Base-by-base conservation (phyloP, 495 filamentous ascomycete species). In the Cercophora samala region DNA sequence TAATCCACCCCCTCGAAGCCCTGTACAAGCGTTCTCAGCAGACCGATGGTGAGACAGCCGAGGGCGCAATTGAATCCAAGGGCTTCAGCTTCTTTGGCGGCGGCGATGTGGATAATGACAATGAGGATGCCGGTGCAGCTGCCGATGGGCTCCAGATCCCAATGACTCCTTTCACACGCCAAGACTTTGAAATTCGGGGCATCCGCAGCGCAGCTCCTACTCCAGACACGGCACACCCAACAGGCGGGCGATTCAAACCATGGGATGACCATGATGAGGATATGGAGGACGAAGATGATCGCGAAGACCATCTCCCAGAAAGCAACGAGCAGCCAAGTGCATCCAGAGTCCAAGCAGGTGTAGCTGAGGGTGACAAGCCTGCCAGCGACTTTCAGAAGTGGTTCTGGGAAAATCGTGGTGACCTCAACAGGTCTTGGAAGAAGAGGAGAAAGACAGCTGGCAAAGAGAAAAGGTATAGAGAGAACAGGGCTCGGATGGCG, bases 341-440 rank as follows among this genome's bases (percentile, higher is more conserved):
- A 1, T 42, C 58, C 8, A 29, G n/a, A 5, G 17, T 18, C 0
- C 64, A 56, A 21, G 76, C 73, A 5, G 80, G 75, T 62, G 70
- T 64, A 4, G 66, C 25, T 21, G 37, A 68, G 58, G 72, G 74
- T 19, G 79, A 70, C 18, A 73, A 71, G 9, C 53, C 77, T 2
- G 75, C 79, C 4, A 89, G 87, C 37, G 89, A 91, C 22, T 97
- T 97, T 78, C 83, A 89, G 53, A 91, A 93, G 73, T 93, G 89
- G 87, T 99, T 97, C 77, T 98, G 91, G 86, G 93, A 96, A 75
- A 85, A 93, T 66, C 84, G 94, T 1, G 93, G 94, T 1, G 92
- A 97, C 55, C 87, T 90, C 63, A 98, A 97, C 74, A 83, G 93
- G 24, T 90, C 89, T 3, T 98, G 94, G 94, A 97, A 94, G 80